These are phyloP conservation scores for Basipetospora chlamydospora DNA, from an alignment of 2,329 filamentous ascomycete genomes.

Conservation along the genomic window DNA sequence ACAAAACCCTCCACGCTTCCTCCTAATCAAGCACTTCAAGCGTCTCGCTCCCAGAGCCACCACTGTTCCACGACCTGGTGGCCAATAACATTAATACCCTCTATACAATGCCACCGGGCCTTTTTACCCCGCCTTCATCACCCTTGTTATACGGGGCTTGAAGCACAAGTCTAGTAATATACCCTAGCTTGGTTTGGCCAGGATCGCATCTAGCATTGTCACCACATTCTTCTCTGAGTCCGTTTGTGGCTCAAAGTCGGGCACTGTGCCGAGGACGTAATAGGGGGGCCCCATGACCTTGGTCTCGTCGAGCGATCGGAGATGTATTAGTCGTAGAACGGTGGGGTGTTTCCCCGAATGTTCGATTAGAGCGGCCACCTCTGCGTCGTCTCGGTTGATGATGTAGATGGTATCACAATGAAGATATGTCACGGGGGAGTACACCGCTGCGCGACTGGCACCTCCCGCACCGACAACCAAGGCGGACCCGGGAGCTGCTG, in stretches of 20 bases:
- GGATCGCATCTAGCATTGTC: conserved; percentile 14
- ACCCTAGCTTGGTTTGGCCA: conserved; percentile 14
- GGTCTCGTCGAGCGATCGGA: conserved; percentile 15
- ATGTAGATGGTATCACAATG: conserved; percentile 18
- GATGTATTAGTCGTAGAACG: conserved; percentile 14
- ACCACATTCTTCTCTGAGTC: conserved; percentile 14
- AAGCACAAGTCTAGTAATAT: conserved; percentile 27
- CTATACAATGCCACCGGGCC: conserved; percentile 20
- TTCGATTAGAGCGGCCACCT: conserved; percentile 14
- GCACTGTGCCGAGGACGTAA: conserved; percentile 24
- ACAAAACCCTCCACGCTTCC: conserved; percentile 17
- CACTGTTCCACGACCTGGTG: conserved; percentile 26
- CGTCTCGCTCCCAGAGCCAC: conserved; percentile 18
- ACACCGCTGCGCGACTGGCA: conserved; percentile 24
- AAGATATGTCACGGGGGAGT: conserved; percentile 16
- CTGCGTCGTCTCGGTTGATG: conserved; percentile 18
- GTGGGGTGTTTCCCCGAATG: conserved; percentile 12
- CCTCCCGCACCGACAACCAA: conserved; percentile 27
- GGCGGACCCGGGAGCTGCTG: conserved; percentile 11
- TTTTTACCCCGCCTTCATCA: conserved; percentile 18
- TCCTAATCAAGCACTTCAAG: conserved; percentile 13
- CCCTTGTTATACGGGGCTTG: conserved; percentile 22
- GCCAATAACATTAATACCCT: conserved; percentile 25
- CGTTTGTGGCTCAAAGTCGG: conserved; percentile 19
- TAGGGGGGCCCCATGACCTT: conserved; percentile 12